These are phyloP conservation scores for Cyclotella baltica DNA, from an alignment of 108 stramenopile species.

Conservation along the genomic window DNA sequence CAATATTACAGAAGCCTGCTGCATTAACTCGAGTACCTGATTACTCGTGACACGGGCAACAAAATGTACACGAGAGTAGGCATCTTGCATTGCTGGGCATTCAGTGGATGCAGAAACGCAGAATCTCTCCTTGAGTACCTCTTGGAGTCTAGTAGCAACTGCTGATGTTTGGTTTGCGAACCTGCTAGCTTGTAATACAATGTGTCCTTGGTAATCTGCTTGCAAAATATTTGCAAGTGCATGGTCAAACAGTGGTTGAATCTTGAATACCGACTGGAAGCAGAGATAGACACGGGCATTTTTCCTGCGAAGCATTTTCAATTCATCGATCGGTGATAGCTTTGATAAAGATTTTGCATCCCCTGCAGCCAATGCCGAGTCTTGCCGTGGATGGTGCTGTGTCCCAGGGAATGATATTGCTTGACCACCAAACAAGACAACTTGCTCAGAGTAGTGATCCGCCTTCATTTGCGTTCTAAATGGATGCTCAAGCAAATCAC, in stretches of 20 bases:
- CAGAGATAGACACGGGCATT: conserved; percentile 53
- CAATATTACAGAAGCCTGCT: conserved; percentile 59
- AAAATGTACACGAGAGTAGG: conserved; percentile 30
- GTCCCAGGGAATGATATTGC: conserved; percentile 37
- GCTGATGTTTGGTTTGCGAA: conserved; percentile 44
- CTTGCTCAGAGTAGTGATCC: conserved; percentile 73
- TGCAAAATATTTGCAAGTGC: conserved; percentile 59
- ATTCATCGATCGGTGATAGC: conserved; percentile 11
- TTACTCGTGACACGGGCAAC: conserved; percentile 39
- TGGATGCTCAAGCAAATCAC: conserved; percentile 51
- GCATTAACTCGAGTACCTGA: conserved; percentile 44
- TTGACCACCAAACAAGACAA: conserved; percentile 69
- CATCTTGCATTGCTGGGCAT: conserved; percentile 13
- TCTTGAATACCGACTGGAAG: conserved; percentile 74
- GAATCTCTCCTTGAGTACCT: conserved; percentile 17
- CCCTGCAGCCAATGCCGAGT: conserved; percentile 29
- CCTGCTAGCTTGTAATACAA: conserved; percentile 63
- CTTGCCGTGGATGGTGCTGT: conserved; percentile 29
- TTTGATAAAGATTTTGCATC: conserved; percentile 30
- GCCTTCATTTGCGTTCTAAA: conserved; percentile 26
- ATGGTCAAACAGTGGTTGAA: conserved; percentile 69
- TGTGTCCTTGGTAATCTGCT: conserved; percentile 33
- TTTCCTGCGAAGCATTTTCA: conserved; percentile 24
- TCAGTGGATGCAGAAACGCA: conserved; percentile 14
- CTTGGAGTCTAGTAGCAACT: conserved; percentile 21